Base-by-base conservation (phyloP, 768 basidiomycete species). In the Auricularia cornea region DNA sequence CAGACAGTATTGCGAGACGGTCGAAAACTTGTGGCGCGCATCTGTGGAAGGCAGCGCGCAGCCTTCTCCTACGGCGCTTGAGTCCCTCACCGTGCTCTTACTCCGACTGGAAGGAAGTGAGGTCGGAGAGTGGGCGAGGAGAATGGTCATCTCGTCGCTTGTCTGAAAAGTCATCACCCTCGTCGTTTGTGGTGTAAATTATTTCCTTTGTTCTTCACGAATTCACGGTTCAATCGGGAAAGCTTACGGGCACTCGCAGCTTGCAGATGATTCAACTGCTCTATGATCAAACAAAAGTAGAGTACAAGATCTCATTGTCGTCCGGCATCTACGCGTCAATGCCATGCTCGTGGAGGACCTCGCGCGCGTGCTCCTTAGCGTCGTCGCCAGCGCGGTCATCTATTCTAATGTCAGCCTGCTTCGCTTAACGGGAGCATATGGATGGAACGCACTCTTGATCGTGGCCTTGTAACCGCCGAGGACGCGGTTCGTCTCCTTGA, bases 41-140 rank as follows among this genome's bases (percentile, higher is more conserved):
- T 69, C 78, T 23, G 85, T 86, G 84, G 65, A 68, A 1, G 62
- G 75, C 5, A 64, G 72, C 1, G 63, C 67, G n/a, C 75, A 69
- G 35, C 2, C 2, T 10, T 14, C 10, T 28, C 44, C 67, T 1
- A 54, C 44, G 14, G 71, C 74, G 16, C 88, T 87, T 87, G 79
- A 79, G 63, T 71, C 71, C 20, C 69, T 90, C 63, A 86, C 82
- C 2, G 72, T 73, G 38, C 76, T 86, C 63, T 59, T 89, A 65
- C 69, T 90, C 40, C 61, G 85, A 6, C 88, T 85, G 5, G 74
- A 77, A 26, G 71, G 68, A 3, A 74, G 72, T 59, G 63, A 62
- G 28, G 69, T 79, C 1, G 81, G 81, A 4, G 84, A 87, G 65
- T 89, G 86, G 86, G 81, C 77, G n/a, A 75, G 86, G 51, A 73